A percentile compares a stretch with the other conserved stretches of the same genome.
phyloP scores from a whole-genome alignment of 2,329 filamentous ascomycete genomes.

The Cyphellophora europaea region DNA sequence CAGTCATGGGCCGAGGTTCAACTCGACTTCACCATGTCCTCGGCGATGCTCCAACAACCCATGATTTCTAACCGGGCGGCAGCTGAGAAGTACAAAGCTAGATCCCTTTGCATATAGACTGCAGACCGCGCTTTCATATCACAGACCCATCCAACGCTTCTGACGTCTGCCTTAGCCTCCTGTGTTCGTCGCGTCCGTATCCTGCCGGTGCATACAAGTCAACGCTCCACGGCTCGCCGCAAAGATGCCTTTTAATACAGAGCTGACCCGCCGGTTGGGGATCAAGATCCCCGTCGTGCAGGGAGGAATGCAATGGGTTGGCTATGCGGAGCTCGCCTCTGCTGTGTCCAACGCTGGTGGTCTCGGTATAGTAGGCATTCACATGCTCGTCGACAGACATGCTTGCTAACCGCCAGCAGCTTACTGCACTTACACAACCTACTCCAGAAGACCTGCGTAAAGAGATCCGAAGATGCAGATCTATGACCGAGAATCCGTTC shows the following conservation, averaged over 20 bases:
- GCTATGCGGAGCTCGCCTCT: conserved; percentile 42
- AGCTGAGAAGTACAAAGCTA: no score
- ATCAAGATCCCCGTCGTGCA: conserved; percentile 40
- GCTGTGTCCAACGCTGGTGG: conserved; percentile 45
- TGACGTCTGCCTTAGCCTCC: no score
- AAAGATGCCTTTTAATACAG: conserved; percentile 55
- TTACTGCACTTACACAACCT: conserved; percentile 70
- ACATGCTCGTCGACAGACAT: neutral
- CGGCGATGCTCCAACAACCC: no score
- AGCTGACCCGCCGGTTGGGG: conserved; percentile 52
- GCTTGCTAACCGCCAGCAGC: conserved; percentile 21
- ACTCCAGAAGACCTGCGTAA: conserved; percentile 83
- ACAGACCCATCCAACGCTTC: no score
- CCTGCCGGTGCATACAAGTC: no score
- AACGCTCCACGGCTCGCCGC: no score
- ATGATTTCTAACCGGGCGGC: no score
- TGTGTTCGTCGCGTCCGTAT: no score
- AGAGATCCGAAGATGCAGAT: conserved; percentile 80
- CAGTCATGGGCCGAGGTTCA: no score
- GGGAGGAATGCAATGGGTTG: conserved; percentile 49
- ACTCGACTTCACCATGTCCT: no score
- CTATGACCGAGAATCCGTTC: conserved; percentile 58
- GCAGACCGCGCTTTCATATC: no score
- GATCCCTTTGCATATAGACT: no score
- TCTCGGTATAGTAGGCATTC: conserved; percentile 37